These are phyloP conservation scores for Chaetoceros tenuissimus DNA, from an alignment of 108 stramenopile species.

Conservation along the genomic window DNA sequence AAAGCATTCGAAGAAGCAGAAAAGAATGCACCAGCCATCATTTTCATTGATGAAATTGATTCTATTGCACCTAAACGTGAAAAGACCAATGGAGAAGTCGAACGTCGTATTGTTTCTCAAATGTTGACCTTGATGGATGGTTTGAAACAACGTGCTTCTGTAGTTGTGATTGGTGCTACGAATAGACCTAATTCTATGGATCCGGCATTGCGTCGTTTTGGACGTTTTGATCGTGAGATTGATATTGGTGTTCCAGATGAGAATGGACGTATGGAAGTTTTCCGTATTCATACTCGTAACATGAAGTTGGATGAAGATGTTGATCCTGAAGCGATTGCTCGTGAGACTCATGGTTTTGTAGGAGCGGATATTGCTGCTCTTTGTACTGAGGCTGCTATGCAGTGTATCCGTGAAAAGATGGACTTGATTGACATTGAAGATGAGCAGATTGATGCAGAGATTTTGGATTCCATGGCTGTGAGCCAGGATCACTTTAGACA, in stretches of 20 bases:
- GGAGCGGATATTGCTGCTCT: conserved; percentile 99
- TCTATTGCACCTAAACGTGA: conserved; percentile 99
- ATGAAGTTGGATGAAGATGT: conserved; percentile 99
- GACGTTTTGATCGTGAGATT: conserved; percentile 99
- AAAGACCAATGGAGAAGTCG: conserved; percentile 99
- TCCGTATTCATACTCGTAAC: conserved; percentile 99
- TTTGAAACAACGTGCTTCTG: conserved; percentile 90
- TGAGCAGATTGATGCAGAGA: conserved; percentile 99
- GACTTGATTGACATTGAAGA: conserved; percentile 99
- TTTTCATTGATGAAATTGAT: conserved; percentile 99
- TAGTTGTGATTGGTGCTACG: conserved; percentile 98
- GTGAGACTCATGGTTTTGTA: conserved; percentile 98
- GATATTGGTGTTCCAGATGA: conserved; percentile 99
- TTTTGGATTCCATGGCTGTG: conserved; percentile 98
- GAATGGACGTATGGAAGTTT: conserved; percentile 98
- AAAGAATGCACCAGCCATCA: conserved; percentile 99
- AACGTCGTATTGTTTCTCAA: conserved; percentile 97
- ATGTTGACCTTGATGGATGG: conserved; percentile 99
- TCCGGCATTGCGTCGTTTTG: conserved; percentile 97
- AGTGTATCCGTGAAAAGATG: conserved; percentile 99
- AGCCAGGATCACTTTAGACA: conserved; percentile 98
- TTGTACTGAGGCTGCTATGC: conserved; percentile 99
- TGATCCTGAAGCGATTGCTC: conserved; percentile 93
- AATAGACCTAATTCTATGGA: conserved; percentile 95
- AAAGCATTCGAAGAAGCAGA: conserved; percentile 99